Percentiles rank a stretch among this genome's conserved stretches.
Evolutionary conservation across 108 stramenopile species (phyloP).

Genomic region (Craspedostauros australis): DNA sequence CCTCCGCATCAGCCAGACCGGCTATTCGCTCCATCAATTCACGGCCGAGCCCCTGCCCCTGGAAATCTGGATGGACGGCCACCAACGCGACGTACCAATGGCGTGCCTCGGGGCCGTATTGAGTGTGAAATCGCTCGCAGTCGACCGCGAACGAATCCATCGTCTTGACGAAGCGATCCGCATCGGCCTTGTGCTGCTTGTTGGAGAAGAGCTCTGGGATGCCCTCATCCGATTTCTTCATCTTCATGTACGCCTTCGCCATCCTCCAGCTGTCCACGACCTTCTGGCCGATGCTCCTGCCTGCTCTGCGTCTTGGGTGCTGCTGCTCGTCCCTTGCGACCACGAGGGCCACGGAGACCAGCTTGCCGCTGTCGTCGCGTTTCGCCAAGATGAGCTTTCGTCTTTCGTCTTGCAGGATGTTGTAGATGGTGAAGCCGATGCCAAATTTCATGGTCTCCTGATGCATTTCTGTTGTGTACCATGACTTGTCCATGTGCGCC

Average conservation of each 20-base stretch:
- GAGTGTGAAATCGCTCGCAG: background rate
- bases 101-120: background rate
- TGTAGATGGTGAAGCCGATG: background rate
- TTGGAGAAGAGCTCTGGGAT: background rate
- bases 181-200: background rate
- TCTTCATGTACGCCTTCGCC: background rate
- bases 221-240: background rate
- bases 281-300: background rate
- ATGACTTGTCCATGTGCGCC: background rate
- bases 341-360: background rate
- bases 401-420: background rate
- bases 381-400: background rate
- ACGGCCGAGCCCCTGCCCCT: slow-evolving; percentile 6
- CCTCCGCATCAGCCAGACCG: slow-evolving; percentile 2
- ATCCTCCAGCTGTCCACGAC: background rate
- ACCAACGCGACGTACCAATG: slow-evolving; percentile 11
- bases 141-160: background rate
- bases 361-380: background rate
- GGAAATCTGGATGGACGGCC: slow-evolving; percentile 5
- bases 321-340: background rate
- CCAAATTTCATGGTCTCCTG: background rate
- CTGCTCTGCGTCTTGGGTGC: background rate
- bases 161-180: background rate
- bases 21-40: slow-evolving; percentile 1
- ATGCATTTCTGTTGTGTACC: background rate